These are phyloP conservation scores for Solanum tarapatanum DNA, from an alignment of 257 asterid genomes.

Conservation along the genomic window DNA sequence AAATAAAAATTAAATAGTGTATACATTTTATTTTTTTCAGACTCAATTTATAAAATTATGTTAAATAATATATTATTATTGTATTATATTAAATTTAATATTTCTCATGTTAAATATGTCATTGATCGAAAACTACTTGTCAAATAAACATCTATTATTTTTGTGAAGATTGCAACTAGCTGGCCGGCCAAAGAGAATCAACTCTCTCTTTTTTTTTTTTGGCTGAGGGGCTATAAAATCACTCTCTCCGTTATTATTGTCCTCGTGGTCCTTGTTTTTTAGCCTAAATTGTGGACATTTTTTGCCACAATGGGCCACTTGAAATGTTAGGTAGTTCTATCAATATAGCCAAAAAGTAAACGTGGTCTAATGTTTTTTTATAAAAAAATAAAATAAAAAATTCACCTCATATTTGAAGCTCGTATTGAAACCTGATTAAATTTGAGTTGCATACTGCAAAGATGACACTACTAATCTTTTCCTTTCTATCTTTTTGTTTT, in stretches of 20 bases:
- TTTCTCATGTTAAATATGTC: background rate
- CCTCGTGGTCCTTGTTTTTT: background rate
- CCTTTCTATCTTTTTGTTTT: too few relatives aligned
- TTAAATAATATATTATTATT: background rate
- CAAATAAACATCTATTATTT: background rate
- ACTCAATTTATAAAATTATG: background rate
- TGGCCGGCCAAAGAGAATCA: background rate
- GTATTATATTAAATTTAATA: background rate
- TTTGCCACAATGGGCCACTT: background rate
- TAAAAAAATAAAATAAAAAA: too few relatives aligned
- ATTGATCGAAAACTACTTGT: background rate
- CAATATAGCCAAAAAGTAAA: background rate
- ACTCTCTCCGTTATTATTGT: too few relatives aligned
- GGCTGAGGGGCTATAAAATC: background rate
- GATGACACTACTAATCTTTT: background rate
- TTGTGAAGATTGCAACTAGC: background rate
- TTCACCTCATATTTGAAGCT: too few relatives aligned
- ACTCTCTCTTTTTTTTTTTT: background rate
- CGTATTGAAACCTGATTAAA: too few relatives aligned
- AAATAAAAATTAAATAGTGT: too few relatives aligned
- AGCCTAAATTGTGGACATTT: background rate
- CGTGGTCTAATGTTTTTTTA: background rate
- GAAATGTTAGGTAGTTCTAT: background rate
- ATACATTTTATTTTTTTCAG: too few relatives aligned
- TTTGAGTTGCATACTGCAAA: accelerated